Evolutionary conservation across 352 stramenopile species (phyloP), one percentile per base, ranked within the genome.

Genomic region (Phytopythium delawarense): DNA sequence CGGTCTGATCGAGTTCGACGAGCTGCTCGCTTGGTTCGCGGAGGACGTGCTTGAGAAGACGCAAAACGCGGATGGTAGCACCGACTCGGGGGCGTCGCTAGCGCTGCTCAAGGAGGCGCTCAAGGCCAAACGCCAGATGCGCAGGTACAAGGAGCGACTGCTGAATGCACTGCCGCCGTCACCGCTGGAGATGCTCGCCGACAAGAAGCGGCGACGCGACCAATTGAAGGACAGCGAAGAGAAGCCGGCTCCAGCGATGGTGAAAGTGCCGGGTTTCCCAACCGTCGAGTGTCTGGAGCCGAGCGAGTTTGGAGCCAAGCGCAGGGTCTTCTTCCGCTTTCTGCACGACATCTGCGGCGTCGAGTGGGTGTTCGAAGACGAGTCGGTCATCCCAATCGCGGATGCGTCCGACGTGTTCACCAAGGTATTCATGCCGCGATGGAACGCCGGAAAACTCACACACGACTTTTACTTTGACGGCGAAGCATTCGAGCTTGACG

Each of bases 381-480:
- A 79, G 15, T 11, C 42, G 12, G 58, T 65, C 13, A 83, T 87
- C 46, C 73, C 74, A 0, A 58, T 84, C 39, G 61, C 68, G 2
- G 72, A 87, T 21, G 69, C 69, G 9, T 71, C 78, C 64, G 61
- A 75, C 1, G 66, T 84, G 9, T 87, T 87, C 51, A 54, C 69
- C 13, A 45, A 59, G 5, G 58, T 77, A 16, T 87, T 87, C 46
- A 50, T 87, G 11, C 73, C 75, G 12, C 66, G 69, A 4, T 87
- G 77, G 77, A 87, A 87, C 39, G 55, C 53, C 15, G 77, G 77
- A 0, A 37, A 75, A 35, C 52, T 87, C 42, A 79, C 72, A 7
- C 83, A 79, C 52, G 77, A 87, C 30, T 84, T 83, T 53, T 84
- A 83, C 52, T 84, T 79, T 62, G 77, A 87, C 53, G 75, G 79